These are phyloP conservation scores for Pelargonium cotyledonis DNA, from an alignment of 441 rosid species.

Conservation along the genomic window DNA sequence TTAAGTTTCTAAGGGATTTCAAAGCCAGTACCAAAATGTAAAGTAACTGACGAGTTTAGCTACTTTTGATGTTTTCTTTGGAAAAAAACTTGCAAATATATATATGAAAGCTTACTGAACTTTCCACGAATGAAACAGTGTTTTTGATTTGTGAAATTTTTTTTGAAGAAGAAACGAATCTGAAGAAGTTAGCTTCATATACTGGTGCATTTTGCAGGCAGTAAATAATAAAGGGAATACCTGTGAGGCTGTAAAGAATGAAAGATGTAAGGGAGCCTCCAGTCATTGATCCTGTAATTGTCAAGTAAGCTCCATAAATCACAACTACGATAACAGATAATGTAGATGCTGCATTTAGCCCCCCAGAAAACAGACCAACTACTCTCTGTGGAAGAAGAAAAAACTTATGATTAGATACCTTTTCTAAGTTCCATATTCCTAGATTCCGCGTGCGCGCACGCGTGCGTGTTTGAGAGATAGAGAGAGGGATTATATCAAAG, in stretches of 20 bases:
- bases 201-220: conserved; percentile 1
- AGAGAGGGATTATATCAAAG: conserved; percentile 14
- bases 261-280: conserved; percentile 88
- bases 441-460: background rate
- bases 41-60: background rate
- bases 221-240: conserved; percentile 28
- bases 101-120: too few species aligned
- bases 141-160: background rate
- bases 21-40: background rate
- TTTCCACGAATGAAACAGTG: background rate
- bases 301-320: conserved; percentile 81
- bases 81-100: too few species aligned
- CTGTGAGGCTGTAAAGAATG: conserved; percentile 92
- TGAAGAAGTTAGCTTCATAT: background rate
- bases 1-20: background rate
- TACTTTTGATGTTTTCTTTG: background rate
- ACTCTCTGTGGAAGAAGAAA: conserved; percentile 48
- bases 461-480: background rate
- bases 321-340: conserved; percentile 76
- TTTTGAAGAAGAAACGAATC: background rate
- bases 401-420: background rate
- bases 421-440: background rate
- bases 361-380: conserved; percentile 74
- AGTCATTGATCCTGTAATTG: conserved; percentile 75
- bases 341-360: conserved; percentile 83